Percentiles rank a stretch among this genome's conserved stretches.
Evolutionary conservation across 1,139 yeast species (phyloP).

Genomic region (Kluyveromyces marxianus): DNA sequence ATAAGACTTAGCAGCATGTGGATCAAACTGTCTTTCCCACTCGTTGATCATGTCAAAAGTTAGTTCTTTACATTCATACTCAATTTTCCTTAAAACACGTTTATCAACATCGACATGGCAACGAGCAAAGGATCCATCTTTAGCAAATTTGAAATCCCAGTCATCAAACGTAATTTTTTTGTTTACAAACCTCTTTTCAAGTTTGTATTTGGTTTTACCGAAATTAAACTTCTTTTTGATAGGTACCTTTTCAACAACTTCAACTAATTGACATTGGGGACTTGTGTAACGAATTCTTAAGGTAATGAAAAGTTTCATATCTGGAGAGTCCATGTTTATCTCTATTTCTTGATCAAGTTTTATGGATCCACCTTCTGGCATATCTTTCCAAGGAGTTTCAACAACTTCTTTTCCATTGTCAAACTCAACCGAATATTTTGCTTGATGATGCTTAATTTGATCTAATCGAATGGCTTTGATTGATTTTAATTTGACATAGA

Average conservation of each 20-base stretch:
- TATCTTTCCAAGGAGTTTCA: conserved; percentile 56
- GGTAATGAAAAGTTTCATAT: conserved; percentile 57
- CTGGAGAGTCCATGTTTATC: conserved; percentile 41
- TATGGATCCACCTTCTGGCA: conserved; percentile 37
- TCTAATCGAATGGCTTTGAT: conserved; percentile 34
- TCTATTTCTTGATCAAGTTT: conserved; percentile 78
- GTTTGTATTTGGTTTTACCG: conserved; percentile 34
- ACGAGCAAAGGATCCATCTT: conserved; percentile 85
- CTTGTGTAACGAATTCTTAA: conserved; percentile 56
- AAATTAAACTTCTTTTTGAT: conserved; percentile 25
- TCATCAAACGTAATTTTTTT: conserved; percentile 43
- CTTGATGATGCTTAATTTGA: conserved; percentile 46
- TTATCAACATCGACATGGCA: conserved; percentile 59
- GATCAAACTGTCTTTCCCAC: conserved; percentile 51
- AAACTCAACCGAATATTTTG: conserved; percentile 61
- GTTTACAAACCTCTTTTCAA: conserved; percentile 46
- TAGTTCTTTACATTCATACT: conserved; percentile 32
- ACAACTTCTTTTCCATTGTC: conserved; percentile 90
- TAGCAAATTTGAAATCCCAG: conserved; percentile 56
- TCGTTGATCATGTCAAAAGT: conserved; percentile 67
- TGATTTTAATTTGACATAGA: conserved; percentile 51
- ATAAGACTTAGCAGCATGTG: conserved; percentile 28
- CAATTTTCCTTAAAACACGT: conserved; percentile 10
- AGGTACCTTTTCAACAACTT: conserved; percentile 48
- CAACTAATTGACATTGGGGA: conserved; percentile 43